Conservation (phyloP, 768 basidiomycete species). For the Imleria badia region DNA sequence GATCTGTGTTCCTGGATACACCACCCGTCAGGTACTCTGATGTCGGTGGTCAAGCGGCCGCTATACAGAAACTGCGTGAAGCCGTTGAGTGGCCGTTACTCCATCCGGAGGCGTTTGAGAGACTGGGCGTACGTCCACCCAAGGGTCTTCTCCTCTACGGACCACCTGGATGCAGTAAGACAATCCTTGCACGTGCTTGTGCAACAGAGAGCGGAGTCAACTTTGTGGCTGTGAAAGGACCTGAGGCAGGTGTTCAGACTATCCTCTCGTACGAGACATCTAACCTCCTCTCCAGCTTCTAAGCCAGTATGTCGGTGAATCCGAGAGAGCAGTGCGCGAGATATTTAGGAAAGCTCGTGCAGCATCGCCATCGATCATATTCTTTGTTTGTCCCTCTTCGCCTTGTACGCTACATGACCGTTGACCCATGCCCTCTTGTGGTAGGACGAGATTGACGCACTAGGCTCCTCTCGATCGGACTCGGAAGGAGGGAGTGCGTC, state of each 20-base stretch:
- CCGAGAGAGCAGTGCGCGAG: constrained; percentile 91
- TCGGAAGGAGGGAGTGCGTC: constrained; percentile 51
- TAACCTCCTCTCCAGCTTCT: constrained; percentile 58
- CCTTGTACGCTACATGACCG: neutral
- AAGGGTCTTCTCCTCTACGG: constrained; percentile 92
- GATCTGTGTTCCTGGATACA: constrained; percentile 87
- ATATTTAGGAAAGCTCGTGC: constrained; percentile 94
- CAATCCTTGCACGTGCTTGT: constrained; percentile 86
- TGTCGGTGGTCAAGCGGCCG: constrained; percentile 81
- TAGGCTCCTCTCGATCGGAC: constrained; percentile 74
- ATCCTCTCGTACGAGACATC: neutral
- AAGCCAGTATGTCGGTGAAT: constrained; percentile 97
- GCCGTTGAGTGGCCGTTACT: constrained; percentile 94
- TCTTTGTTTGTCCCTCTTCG: constrained; percentile 66
- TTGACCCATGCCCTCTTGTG: neutral
- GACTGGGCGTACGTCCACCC: constrained; percentile 86
- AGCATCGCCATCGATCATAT: constrained; percentile 92
- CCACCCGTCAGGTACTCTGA: constrained; percentile 82
- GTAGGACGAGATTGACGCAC: constrained; percentile 96
- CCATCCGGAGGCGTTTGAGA: constrained; percentile 81
- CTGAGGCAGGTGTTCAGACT: constrained; percentile 63
- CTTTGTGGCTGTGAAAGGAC: constrained; percentile 96
- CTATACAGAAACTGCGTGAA: constrained; percentile 86
- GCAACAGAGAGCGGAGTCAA: constrained; percentile 94
- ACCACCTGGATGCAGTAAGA: constrained; percentile 97